phyloP scores from a whole-genome alignment of 768 basidiomycete species.

The Fomitopsis serialis region DNA sequence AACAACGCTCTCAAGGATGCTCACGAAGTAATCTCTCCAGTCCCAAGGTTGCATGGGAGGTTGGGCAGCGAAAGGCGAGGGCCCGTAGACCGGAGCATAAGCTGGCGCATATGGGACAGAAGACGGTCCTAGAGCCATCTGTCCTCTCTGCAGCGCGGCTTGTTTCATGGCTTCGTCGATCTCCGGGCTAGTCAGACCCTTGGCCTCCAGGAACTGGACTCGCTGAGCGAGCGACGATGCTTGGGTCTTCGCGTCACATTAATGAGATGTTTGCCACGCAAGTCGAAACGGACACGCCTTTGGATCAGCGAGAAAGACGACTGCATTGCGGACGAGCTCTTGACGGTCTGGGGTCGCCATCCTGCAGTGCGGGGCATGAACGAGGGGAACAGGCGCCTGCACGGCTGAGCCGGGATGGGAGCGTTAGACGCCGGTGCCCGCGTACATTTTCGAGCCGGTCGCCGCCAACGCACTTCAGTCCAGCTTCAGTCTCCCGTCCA shows the following conservation, averaged over 20 bases:
- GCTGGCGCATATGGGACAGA: conserved; percentile 15
- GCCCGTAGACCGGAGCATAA: conserved; percentile 41
- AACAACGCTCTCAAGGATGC: conserved; percentile 19
- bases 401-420: background rate
- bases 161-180: conserved; percentile 82
- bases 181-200: conserved; percentile 79
- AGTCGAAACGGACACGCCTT: conserved; percentile 43
- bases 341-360: conserved; percentile 56
- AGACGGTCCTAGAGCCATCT: conserved; percentile 8
- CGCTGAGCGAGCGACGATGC: conserved; percentile 77
- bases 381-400: background rate
- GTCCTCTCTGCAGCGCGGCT: conserved; percentile 32
- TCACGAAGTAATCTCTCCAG: conserved; percentile 96
- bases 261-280: conserved; percentile 2
- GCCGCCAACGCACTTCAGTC: background rate
- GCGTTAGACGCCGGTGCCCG: background rate
- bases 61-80: conserved; percentile 34
- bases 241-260: conserved; percentile 47
- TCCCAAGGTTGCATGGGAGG: conserved; percentile 62
- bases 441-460: conserved; percentile 5
- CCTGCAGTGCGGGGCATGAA: background rate
- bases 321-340: conserved; percentile 76
- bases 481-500: conserved; percentile 4
- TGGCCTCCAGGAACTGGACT: conserved; percentile 92
- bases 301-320: conserved; percentile 80